These are phyloP conservation scores for Malania oleifera DNA, from an alignment of 164 flowering plant species.

Conservation along the genomic window DNA sequence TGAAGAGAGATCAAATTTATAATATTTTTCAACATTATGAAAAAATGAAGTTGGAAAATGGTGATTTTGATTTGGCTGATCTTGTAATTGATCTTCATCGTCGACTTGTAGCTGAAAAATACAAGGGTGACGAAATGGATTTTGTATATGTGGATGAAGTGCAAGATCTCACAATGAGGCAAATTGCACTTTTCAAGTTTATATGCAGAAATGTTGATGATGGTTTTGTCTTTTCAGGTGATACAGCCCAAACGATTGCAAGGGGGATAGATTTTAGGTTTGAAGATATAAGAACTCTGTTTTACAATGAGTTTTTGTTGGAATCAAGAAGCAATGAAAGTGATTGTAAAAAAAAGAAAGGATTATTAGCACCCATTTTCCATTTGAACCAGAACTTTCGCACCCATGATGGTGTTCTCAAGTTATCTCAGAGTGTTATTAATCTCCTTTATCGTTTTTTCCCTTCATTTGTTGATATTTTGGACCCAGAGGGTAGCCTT, in stretches of 20 bases:
- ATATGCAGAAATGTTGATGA: constrained; percentile 6
- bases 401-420: constrained; percentile 26
- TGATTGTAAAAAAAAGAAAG: neutral
- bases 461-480: constrained; percentile 7
- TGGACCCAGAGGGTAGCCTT: constrained; percentile 21
- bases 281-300: constrained; percentile 19
- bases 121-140: constrained; percentile 7
- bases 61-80: constrained; percentile 7
- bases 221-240: constrained; percentile 14
- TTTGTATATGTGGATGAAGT: constrained; percentile 16
- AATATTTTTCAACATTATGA: neutral
- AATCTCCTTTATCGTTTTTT: constrained; percentile 9
- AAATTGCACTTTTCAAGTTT: neutral
- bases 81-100: neutral
- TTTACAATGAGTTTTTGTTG: neutral
- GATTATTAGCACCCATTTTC: constrained; percentile 2
- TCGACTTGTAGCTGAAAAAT: neutral
- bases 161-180: constrained; percentile 14
- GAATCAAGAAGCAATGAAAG: constrained; percentile 1
- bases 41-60: neutral
- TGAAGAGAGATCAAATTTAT: neutral
- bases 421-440: constrained; percentile 22
- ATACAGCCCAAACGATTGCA: constrained; percentile 11
- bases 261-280: constrained; percentile 19
- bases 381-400: constrained; percentile 17